Evolutionary conservation across 495 filamentous ascomycete species (phyloP), one percentile per base, ranked within the genome.

Genomic region (Parathielavia hyrcaniae): DNA sequence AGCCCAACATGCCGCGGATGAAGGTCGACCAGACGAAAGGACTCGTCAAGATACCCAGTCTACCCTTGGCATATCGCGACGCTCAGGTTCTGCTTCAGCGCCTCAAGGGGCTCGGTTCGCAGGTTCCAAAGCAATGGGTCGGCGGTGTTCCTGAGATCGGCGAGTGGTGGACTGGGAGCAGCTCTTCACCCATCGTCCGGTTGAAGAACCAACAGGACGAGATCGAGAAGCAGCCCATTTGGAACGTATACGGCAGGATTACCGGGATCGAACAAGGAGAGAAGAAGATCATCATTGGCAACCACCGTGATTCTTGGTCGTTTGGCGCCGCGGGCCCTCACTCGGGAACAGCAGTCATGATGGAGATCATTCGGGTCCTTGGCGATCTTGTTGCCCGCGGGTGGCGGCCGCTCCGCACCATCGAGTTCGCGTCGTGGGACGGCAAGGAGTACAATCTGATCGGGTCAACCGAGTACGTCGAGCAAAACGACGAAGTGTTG

Each of bases 371-470:
- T 11, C 82, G 86, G 39, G 83, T 95, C 58, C 86, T 97, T 67
- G 88, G 90, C 22, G 83, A 89, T 56, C 79, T 98, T 9, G 73
- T 82, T 17, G 72, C 70, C 14, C 80, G 80, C 39, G 91, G 90
- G 50, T 98, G 93, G 93, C 80, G 88, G 22, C 93, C 93, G n/a
- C 78, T 90, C 12, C 86, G 93, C 20, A 91, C 89, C 16, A 95
- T 98, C 64, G 85, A 91, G 65, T 98, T 98, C 69, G 87, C 88
- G 59, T 95, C 88, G 40, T 98, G 95, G 93, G 93, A 98, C 68
- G 93, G 79, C 32, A 86, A 86, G 63, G 90, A 91, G 69, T 97
- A 96, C 72, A 97, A 97, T 69, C 70, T 92, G 36, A 90, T 97
- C 53, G 93, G 93, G 14, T 93, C 89, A 11, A 97, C 95, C 20